Percentiles rank a stretch among this genome's conserved stretches.
phyloP scores from a whole-genome alignment of 805 yeast species.

The Pichia rugopelliculosa region DNA sequence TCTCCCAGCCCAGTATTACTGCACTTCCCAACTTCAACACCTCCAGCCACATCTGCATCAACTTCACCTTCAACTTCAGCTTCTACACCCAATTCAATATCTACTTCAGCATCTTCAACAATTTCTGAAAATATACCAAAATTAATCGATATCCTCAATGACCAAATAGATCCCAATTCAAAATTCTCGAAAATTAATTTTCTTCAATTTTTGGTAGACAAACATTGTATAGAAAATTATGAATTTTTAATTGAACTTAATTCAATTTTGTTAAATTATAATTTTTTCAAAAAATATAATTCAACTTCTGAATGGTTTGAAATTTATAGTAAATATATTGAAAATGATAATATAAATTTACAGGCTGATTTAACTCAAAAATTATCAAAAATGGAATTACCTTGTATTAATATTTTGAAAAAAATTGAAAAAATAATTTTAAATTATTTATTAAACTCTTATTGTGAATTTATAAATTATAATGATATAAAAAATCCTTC shows the following conservation, averaged over 20 bases:
- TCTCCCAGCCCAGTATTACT: too few relatives aligned
- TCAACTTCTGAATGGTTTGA: slow-evolving; percentile 21
- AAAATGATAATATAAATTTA: slow-evolving; percentile 27
- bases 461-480: slow-evolving; percentile 24
- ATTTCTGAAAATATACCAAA: slow-evolving; percentile 20
- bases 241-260: slow-evolving; percentile 27
- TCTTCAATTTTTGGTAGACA: slow-evolving; percentile 22
- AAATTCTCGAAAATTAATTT: slow-evolving; percentile 23
- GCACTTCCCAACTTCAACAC: too few relatives aligned
- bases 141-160: slow-evolving; percentile 23
- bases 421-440: slow-evolving; percentile 18
- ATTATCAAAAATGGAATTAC: slow-evolving; percentile 16
- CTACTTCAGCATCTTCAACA: background rate
- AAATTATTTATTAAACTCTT: slow-evolving; percentile 24
- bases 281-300: background rate
- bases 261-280: slow-evolving; percentile 14
- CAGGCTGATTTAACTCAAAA: slow-evolving; percentile 22
- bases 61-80: background rate
- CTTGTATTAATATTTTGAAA: slow-evolving; percentile 14
- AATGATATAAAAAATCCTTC: slow-evolving; percentile 5
- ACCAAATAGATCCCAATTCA: slow-evolving; percentile 17
- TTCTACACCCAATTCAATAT: background rate
- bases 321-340: slow-evolving; percentile 23
- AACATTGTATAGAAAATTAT: slow-evolving; percentile 30
- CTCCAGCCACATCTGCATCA: background rate